phyloP scores from a whole-genome alignment of 495 filamentous ascomycete species.

The Cairneyella variabilis region DNA sequence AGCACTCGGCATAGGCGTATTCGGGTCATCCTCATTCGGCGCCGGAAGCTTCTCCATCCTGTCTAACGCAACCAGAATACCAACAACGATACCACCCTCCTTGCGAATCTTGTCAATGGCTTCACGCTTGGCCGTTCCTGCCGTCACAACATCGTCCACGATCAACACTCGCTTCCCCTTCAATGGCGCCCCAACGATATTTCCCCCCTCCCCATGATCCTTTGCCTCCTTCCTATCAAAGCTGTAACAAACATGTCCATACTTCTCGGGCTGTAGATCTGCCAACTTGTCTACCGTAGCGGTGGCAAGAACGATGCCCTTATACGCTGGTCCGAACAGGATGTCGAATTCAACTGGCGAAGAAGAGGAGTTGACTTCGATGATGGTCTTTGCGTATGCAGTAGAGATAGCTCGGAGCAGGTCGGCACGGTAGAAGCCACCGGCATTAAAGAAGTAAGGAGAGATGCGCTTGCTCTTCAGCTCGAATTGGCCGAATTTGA shows the following conservation, averaged over 20 bases:
- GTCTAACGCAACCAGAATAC: constrained; percentile 84
- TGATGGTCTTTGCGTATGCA: constrained; percentile 76
- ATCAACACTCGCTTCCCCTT: constrained; percentile 82
- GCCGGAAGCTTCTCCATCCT: constrained; percentile 74
- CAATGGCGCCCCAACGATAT: constrained; percentile 81
- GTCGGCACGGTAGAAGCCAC: constrained; percentile 72
- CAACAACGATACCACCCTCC: constrained; percentile 77
- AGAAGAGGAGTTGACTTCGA: constrained; percentile 32
- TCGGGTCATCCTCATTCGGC: constrained; percentile 46
- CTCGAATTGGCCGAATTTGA: constrained; percentile 84
- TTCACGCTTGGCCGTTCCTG: constrained; percentile 79
- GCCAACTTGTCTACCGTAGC: constrained; percentile 66
- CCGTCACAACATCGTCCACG: constrained; percentile 94
- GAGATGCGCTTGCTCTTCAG: constrained; percentile 90
- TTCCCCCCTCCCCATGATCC: constrained; percentile 89
- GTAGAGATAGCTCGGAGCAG: constrained; percentile 68
- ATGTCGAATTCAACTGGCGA: constrained; percentile 55
- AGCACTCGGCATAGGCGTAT: constrained; percentile 54
- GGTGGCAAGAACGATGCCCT: constrained; percentile 85
- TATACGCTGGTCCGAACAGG: constrained; percentile 88
- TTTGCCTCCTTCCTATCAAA: constrained; percentile 97
- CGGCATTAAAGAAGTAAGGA: constrained; percentile 99
- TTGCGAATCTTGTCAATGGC: constrained; percentile 77
- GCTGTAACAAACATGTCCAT: constrained; percentile 63
- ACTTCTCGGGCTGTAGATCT: constrained; percentile 53